Evolutionary conservation across 108 stramenopile genomes (phyloP).

Genomic region (Schizochytrium sp.): DNA sequence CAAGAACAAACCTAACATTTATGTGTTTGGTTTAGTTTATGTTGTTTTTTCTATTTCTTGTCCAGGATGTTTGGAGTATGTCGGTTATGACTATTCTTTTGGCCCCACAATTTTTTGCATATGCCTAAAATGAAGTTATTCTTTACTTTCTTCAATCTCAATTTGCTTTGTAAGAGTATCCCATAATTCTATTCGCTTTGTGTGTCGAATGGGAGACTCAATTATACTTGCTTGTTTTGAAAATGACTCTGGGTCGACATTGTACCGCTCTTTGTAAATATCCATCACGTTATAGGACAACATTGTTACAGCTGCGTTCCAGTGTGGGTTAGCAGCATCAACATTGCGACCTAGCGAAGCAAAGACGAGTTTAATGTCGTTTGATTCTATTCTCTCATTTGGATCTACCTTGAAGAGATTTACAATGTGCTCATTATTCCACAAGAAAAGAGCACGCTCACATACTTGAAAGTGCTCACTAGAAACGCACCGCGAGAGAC

Average conservation of each 20-base stretch:
- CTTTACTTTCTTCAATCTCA: slow-evolving; percentile 18
- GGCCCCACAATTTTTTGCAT: neutral
- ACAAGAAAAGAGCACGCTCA: slow-evolving; percentile 94
- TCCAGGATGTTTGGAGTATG: too few relatives aligned
- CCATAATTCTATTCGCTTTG: slow-evolving; percentile 1
- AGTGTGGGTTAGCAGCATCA: slow-evolving; percentile 84
- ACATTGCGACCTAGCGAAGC: slow-evolving; percentile 91
- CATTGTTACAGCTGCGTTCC: slow-evolving; percentile 98
- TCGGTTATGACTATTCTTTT: too few relatives aligned
- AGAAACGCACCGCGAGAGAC: slow-evolving; percentile 90
- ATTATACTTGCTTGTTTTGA: neutral
- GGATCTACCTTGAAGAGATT: slow-evolving; percentile 81
- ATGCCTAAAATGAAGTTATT: neutral
- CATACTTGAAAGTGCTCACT: slow-evolving; percentile 93
- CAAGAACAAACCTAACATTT: too few relatives aligned
- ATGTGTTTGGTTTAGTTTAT: too few relatives aligned
- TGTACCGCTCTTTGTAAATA: slow-evolving; percentile 79
- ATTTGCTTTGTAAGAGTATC: neutral
- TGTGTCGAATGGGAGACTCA: neutral
- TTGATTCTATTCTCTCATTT: slow-evolving; percentile 84
- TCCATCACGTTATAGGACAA: slow-evolving; percentile 95
- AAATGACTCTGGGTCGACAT: slow-evolving; percentile 21
- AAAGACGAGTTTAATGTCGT: slow-evolving; percentile 94
- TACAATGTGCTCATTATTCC: slow-evolving; percentile 96
- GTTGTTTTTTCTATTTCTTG: too few relatives aligned